These are phyloP conservation scores for Tulasnella sp. DNA, from an alignment of 768 basidiomycete genomes.

Conservation along the genomic window DNA sequence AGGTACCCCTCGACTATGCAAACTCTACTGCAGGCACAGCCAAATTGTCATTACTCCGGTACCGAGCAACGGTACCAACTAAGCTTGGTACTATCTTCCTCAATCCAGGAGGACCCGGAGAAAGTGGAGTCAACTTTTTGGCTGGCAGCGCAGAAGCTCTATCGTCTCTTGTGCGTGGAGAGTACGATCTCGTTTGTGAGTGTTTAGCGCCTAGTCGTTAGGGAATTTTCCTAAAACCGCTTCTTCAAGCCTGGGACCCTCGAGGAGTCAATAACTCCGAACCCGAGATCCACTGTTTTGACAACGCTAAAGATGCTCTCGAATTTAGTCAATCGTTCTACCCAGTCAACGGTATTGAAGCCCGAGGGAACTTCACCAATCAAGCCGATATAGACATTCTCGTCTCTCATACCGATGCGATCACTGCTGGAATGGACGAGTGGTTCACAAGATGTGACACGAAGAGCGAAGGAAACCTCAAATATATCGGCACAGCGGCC, in stretches of 20 bases:
- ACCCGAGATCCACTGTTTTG: background rate
- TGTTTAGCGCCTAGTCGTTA: too few species aligned
- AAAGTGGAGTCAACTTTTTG: too few species aligned
- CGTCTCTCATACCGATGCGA: background rate
- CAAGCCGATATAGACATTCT: background rate
- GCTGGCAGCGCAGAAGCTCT: background rate
- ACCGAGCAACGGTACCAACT: background rate
- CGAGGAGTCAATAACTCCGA: background rate
- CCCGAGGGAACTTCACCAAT: constrained; percentile 10
- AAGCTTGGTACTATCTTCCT: constrained; percentile 6
- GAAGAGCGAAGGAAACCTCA: background rate
- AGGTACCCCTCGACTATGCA: constrained; percentile 8
- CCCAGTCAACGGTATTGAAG: constrained; percentile 5
- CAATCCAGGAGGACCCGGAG: constrained; percentile 2
- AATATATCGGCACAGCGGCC: background rate
- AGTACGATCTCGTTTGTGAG: constrained; percentile 1
- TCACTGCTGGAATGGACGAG: background rate
- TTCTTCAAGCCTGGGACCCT: too few species aligned
- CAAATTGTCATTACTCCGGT: background rate
- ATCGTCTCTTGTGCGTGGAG: too few species aligned
- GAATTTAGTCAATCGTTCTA: too few species aligned
- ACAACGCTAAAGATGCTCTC: too few species aligned
- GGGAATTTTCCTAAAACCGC: background rate
- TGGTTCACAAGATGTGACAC: background rate
- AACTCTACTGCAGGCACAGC: background rate